Evolutionary conservation across 768 basidiomycete genomes (phyloP).

Genomic region (Leucogyrophana mollusca): DNA sequence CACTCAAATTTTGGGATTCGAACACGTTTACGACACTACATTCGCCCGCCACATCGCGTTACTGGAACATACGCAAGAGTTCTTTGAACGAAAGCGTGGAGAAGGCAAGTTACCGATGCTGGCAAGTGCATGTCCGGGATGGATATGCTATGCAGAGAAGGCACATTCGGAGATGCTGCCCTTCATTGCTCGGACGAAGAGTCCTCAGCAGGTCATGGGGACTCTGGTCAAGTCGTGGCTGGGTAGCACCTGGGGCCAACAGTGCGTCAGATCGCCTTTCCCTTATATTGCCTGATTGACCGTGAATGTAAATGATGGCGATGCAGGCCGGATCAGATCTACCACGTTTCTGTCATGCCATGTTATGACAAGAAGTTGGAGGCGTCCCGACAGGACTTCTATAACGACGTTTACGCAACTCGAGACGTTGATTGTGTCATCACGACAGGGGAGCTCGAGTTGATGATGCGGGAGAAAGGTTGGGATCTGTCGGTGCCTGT

Average conservation of each 20-base stretch:
- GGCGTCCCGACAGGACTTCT: slow-evolving; percentile 93
- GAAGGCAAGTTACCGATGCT: slow-evolving; percentile 75
- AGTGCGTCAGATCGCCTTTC: slow-evolving; percentile 44
- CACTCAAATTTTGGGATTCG: slow-evolving; percentile 65
- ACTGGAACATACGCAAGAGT: slow-evolving; percentile 80
- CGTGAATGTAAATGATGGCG: slow-evolving; percentile 4
- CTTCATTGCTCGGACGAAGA: slow-evolving; percentile 84
- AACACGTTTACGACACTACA: slow-evolving; percentile 90
- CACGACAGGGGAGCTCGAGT: slow-evolving; percentile 91
- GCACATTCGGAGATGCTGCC: slow-evolving; percentile 92
- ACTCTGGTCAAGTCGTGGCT: slow-evolving; percentile 91
- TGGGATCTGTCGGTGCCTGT: slow-evolving; percentile 72
- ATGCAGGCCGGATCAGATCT: slow-evolving; percentile 78
- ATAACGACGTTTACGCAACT: slow-evolving; percentile 75
- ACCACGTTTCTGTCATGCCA: slow-evolving; percentile 98
- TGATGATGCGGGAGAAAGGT: slow-evolving; percentile 77
- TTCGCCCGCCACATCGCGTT: slow-evolving; percentile 89
- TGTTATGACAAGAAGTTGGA: slow-evolving; percentile 99
- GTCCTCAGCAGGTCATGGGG: slow-evolving; percentile 94
- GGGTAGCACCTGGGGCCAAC: slow-evolving; percentile 60
- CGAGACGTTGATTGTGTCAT: slow-evolving; percentile 97
- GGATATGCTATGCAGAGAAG: slow-evolving; percentile 99
- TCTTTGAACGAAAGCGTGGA: slow-evolving; percentile 61
- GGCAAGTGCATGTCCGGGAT: slow-evolving; percentile 95
- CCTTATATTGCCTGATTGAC: background rate